Percentiles rank a stretch among this genome's conserved stretches.
phyloP scores from a whole-genome alignment of 1,139 yeast genomes.

The Geotrichum reessii region DNA sequence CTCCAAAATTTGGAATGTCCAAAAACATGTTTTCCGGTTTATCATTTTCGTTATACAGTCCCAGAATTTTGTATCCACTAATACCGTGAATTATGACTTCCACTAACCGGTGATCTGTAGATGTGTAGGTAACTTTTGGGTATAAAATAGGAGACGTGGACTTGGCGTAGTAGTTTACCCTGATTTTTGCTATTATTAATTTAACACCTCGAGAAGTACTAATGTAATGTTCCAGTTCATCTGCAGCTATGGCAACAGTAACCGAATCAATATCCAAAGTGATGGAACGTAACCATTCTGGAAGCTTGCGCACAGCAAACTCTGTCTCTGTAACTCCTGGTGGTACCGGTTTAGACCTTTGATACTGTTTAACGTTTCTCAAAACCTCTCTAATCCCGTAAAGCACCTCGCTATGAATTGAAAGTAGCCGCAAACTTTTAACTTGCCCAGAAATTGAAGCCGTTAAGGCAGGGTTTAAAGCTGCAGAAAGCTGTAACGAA shows the following conservation, averaged over 20 bases:
- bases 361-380: constrained; percentile 20
- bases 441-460: constrained; percentile 27
- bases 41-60: constrained; percentile 22
- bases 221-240: constrained; percentile 9
- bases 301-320: constrained; percentile 29
- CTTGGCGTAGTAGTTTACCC: constrained; percentile 3
- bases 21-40: constrained; percentile 24
- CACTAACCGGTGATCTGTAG: constrained; percentile 17
- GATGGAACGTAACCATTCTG: constrained; percentile 32
- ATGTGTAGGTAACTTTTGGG: not conserved
- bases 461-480: constrained; percentile 29
- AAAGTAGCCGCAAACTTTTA: constrained; percentile 27
- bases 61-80: constrained; percentile 29
- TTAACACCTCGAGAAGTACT: constrained; percentile 12
- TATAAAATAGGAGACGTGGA: no score
- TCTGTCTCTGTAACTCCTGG: constrained; percentile 4
- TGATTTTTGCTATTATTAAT: not conserved
- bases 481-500: constrained; percentile 27
- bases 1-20: constrained; percentile 28
- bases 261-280: constrained; percentile 30
- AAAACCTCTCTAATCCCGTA: constrained; percentile 29
- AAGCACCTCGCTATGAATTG: constrained; percentile 30
- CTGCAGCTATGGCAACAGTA: constrained; percentile 29
- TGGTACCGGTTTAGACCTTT: not conserved
- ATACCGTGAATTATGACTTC: constrained; percentile 30